These are phyloP conservation scores for Talaromyces sp. DNA, from an alignment of 2,329 filamentous ascomycete species.

Conservation along the genomic window DNA sequence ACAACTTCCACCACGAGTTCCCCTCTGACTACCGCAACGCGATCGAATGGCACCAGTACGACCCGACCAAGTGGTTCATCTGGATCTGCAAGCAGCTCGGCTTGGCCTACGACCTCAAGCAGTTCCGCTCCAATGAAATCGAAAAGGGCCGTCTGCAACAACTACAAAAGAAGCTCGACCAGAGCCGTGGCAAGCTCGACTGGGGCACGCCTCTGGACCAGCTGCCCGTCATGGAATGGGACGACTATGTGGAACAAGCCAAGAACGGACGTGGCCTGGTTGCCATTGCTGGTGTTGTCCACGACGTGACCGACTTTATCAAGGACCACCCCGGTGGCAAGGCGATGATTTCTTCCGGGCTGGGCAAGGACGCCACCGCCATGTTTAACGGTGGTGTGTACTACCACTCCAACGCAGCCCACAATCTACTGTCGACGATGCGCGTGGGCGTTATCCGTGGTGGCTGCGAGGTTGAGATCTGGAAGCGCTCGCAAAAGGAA, in stretches of 20 bases:
- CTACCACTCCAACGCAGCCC: slow-evolving; percentile 82
- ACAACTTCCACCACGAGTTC: slow-evolving; percentile 96
- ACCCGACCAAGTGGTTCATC: slow-evolving; percentile 88
- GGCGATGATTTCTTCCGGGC: slow-evolving; percentile 74
- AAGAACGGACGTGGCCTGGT: slow-evolving; percentile 74
- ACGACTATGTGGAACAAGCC: slow-evolving; percentile 73
- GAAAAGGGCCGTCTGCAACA: slow-evolving; percentile 88
- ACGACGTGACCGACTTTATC: slow-evolving; percentile 80
- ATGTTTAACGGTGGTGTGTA: slow-evolving; percentile 93
- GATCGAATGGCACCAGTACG: slow-evolving; percentile 87
- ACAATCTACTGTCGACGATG: slow-evolving; percentile 86
- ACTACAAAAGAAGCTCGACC: slow-evolving; percentile 87
- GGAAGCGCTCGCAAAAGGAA: slow-evolving; percentile 80
- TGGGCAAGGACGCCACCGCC: slow-evolving; percentile 83
- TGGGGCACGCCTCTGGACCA: slow-evolving; percentile 84
- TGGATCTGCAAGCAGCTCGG: slow-evolving; percentile 79
- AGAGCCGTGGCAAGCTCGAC: slow-evolving; percentile 75
- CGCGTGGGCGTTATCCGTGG: slow-evolving; percentile 80
- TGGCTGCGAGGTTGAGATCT: slow-evolving; percentile 86
- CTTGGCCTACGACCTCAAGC: slow-evolving; percentile 80
- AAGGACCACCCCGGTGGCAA: slow-evolving; percentile 87
- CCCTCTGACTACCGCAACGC: slow-evolving; percentile 90
- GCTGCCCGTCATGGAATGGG: slow-evolving; percentile 80
- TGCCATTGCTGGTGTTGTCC: slow-evolving; percentile 77
- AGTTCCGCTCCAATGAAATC: slow-evolving; percentile 88